A percentile compares a stretch with the other conserved stretches of the same genome.
These are phyloP conservation scores for Fusarium ramigenum DNA, from an alignment of 2,329 filamentous ascomycete genomes.

Conservation along the genomic window DNA sequence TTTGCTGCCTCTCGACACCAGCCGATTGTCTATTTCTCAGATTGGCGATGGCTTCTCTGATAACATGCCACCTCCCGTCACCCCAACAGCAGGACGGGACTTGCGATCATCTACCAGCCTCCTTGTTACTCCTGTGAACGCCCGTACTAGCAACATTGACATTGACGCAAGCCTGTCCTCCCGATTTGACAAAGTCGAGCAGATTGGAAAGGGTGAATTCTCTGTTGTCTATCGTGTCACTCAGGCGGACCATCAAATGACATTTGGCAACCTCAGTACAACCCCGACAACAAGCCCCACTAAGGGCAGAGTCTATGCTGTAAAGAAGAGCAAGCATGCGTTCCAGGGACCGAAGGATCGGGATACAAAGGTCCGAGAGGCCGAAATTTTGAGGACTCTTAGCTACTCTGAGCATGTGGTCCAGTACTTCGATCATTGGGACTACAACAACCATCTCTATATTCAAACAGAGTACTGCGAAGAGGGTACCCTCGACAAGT, in stretches of 20 bases:
- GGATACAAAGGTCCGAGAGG: slow-evolving; percentile 85
- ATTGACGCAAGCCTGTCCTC: slow-evolving; percentile 77
- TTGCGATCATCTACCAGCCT: slow-evolving; percentile 59
- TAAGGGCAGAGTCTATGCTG: slow-evolving; percentile 78
- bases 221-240: slow-evolving; percentile 89
- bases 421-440: slow-evolving; percentile 87
- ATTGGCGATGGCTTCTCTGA: slow-evolving; percentile 52
- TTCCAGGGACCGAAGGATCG: slow-evolving; percentile 83
- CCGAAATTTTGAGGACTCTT: slow-evolving; percentile 79
- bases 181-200: slow-evolving; percentile 83
- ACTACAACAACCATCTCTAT: slow-evolving; percentile 84
- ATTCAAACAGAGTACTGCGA: slow-evolving; percentile 98
- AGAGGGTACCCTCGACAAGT: slow-evolving; percentile 88
- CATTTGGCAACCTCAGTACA: slow-evolving; percentile 53
- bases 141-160: slow-evolving; percentile 72
- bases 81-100: slow-evolving; percentile 74
- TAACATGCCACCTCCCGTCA: slow-evolving; percentile 70
- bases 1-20: slow-evolving; percentile 80
- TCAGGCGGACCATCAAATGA: slow-evolving; percentile 44
- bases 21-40: slow-evolving; percentile 82
- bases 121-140: slow-evolving; percentile 76
- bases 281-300: slow-evolving; percentile 63
- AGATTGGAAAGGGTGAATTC: slow-evolving; percentile 89
- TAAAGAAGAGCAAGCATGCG: slow-evolving; percentile 90
- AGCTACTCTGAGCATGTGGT: slow-evolving; percentile 86